Evolutionary conservation across 2,329 filamentous ascomycete species (phyloP), one percentile per base, ranked within the genome.

Genomic region (Chalaropsis ovoidea): DNA sequence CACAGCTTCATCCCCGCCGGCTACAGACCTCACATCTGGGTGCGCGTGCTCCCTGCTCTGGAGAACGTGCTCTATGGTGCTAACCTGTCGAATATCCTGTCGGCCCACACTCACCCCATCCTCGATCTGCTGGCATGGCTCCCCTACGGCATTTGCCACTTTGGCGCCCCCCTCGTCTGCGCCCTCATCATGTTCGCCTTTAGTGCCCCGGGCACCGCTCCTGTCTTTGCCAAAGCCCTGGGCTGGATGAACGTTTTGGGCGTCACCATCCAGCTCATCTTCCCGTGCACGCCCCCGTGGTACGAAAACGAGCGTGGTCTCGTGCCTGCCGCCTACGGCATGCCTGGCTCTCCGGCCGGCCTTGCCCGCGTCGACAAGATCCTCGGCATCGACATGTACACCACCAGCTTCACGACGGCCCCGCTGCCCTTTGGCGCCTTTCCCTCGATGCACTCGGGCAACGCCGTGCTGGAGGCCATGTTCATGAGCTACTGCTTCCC

Each of bases 61-160:
- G 93, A 97, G 77, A 96, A 97, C 75, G 94, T 97, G 69, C 82
- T 97, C 42, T 97, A 96, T 74, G 93, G 93, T 71, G 91, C 92
- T 69, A 96, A 96, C 76, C 81, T 96, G 67, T 95, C 90, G 78
- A 96, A 96, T 75, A 95, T 96, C 72, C 83, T 97, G 65, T 95
- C 92, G 15, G 90, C 90, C 58, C 90, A 96, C 77, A 89, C 93
- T 72, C 86, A 89, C 75, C 83, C 88, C 6, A 80, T 90, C 61
- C 84, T 96, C 66, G 92, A 96, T 73, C 80, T 97, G 65, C 78
- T 96, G 65, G 93, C 93, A 17, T 96, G 92, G 92, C 77, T 97
- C 24, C 92, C 93, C 1, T 97, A 97, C 73, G 93, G 93, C 65
- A 80, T 96, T 66, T 86, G 89, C 67, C 93, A 97, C 76, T 96